These are phyloP conservation scores for Ascochyta lentis DNA, from an alignment of 2,329 filamentous ascomycete genomes.

Conservation along the genomic window DNA sequence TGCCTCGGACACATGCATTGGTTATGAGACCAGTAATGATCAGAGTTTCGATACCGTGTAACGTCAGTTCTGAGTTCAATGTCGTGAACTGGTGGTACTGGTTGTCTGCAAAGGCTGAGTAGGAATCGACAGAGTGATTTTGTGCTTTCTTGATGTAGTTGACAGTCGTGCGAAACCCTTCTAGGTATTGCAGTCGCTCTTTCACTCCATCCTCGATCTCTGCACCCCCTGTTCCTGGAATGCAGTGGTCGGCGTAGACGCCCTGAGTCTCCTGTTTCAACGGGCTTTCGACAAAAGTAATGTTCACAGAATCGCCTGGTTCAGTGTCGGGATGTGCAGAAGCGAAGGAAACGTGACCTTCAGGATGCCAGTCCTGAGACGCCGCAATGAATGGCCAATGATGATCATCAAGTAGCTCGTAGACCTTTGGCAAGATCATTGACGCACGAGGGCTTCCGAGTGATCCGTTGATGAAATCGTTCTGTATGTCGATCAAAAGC, in stretches of 20 bases:
- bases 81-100: slow-evolving; percentile 35
- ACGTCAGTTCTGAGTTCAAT: slow-evolving; percentile 23
- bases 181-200: slow-evolving; percentile 26
- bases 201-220: slow-evolving; percentile 29
- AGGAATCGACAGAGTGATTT: slow-evolving; percentile 31
- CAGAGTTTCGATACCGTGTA: slow-evolving; percentile 29
- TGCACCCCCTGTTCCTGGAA: slow-evolving; percentile 28
- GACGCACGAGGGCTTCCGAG: slow-evolving; percentile 27
- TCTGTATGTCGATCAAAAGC: slow-evolving; percentile 35
- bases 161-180: slow-evolving; percentile 27
- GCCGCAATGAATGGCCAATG: slow-evolving; percentile 34
- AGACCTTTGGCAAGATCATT: slow-evolving; percentile 29
- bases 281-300: slow-evolving; percentile 28
- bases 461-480: slow-evolving; percentile 35
- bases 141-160: slow-evolving; percentile 37
- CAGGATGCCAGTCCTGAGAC: slow-evolving; percentile 34
- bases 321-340: slow-evolving; percentile 21
- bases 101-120: slow-evolving; percentile 34
- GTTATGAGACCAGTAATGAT: slow-evolving; percentile 29
- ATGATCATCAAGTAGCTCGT: slow-evolving; percentile 30
- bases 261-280: slow-evolving; percentile 26
- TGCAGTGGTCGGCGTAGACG: slow-evolving; percentile 29
- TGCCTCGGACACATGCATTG: slow-evolving; percentile 30
- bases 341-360: slow-evolving; percentile 30
- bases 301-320: slow-evolving; percentile 21